Base-by-base conservation (phyloP, 306 rosid genomes). In the Citrullus colocynthis region DNA sequence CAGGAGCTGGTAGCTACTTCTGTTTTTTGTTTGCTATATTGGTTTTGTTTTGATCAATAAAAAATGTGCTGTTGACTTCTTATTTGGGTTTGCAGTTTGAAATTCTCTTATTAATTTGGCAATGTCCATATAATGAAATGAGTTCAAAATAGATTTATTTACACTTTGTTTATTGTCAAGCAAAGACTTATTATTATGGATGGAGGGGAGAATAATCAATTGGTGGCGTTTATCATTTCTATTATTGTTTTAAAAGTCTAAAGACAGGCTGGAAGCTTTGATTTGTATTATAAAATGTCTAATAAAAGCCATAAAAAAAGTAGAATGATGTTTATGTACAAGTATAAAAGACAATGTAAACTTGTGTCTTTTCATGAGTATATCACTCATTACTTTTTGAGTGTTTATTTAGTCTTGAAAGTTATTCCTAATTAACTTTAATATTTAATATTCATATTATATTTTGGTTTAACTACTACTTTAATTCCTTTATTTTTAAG, bases 191-290 rank as follows among this genome's bases (percentile, higher is more conserved):
- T 60, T 10, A 63, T 24, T 24, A 24, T 34, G 72, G 48, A 16
- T 64, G 48, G 71, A 63, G 44, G 5, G 11, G 13, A 64, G 71
- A 37, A 39, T n/a, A 65, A 37, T 36, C 48, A 17, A 17, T 17
- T 17, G 10, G 16, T 30, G 20, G 18, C 9, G 42, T 32, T 63
- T 41, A n/a, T 41, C 52, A 39, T n/a, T 18, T 67, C 4, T n/a
- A 20, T 42, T 67, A 42, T 41, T 41, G 16, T 67, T 41, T 67
- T 6, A 5, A 39, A 67, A 67, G 74, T 67, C 55, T 20, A 20
- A 67, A 67, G 55, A 67, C 74, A 67, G 74, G 74, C 74, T 67
- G 74, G 52, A 41, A 67, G 36, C 28, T 67, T 41, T 67, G 54
- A 67, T 67, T 67, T 42, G 20, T 11, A 39, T 67, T 9, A 41